Evolutionary conservation across 2,329 filamentous ascomycete species (phyloP), one percentile per base, ranked within the genome.

Genomic region (Monilinia aucupariae): DNA sequence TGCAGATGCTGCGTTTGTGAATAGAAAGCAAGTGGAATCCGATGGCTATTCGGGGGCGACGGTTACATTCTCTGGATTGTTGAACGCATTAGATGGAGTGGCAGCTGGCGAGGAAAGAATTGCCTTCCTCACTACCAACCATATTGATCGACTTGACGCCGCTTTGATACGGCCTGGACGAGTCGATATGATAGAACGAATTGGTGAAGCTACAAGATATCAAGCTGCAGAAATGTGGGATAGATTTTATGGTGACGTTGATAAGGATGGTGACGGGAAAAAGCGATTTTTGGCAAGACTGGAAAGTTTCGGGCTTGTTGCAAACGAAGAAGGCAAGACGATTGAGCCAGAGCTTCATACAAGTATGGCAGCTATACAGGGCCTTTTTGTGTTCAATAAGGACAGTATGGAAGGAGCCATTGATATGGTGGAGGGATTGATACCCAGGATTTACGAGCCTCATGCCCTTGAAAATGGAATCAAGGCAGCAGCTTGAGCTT

Each of bases 371-470:
- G 91, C 92, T 27, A 85, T 99, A 37, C 94, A 99, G 76, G 94
- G 94, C 0, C 77, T 99, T 51, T 99, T 99, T 75, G 76, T 97
- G 74, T 96, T 96, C 75, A 96, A 97, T 77, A 99, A 99, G 78
- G 89, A 88, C 67, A 84, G 96, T 70, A 89, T 92, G 80, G 82
- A 92, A 68, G 92, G 93, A 2, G 93, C 93, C 17, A 92, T 97
- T 68, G 78, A 79, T 20, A 92, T 90, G 87, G 88, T 87, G 1
- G 86, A 90, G 66, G 84, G 82, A 2, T 76, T 91, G 64, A 81
- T 87, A 39, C 83, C 84, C 17, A 76, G 78, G 64, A 82, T 80
- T 59, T 81, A 84, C 67, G 82, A 85, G 72, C 75, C 81, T 0
- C 70, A 71, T 52, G 43, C 50, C 5, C 62, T 55, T 32, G 27